These are phyloP conservation scores for Moniliophthora roreri DNA, from an alignment of 1,284 basidiomycete genomes.

Conservation along the genomic window DNA sequence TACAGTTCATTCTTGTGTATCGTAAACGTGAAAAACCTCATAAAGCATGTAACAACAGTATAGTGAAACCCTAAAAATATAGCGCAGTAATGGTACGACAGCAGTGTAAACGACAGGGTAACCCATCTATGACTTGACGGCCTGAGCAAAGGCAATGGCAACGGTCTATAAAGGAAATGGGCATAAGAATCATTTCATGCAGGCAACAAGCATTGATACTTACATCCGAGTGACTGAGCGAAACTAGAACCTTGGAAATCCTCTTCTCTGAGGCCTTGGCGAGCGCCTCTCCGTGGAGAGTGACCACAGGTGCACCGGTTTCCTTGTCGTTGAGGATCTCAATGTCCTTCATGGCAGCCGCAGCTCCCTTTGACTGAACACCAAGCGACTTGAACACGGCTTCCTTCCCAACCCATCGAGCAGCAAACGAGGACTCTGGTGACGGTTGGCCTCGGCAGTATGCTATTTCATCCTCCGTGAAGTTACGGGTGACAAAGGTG, in stretches of 20 bases:
- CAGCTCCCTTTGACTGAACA: conserved; percentile 88
- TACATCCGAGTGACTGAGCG: conserved; percentile 90
- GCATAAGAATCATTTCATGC: conserved; percentile 17
- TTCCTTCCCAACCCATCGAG: conserved; percentile 97
- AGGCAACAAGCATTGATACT: conserved; percentile 27
- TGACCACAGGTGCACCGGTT: conserved; percentile 71
- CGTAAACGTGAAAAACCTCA: too few relatives aligned
- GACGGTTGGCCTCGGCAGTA: conserved; percentile 92
- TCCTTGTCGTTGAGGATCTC: conserved; percentile 82
- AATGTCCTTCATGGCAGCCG: conserved; percentile 93
- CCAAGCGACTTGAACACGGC: conserved; percentile 98
- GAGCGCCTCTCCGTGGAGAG: conserved; percentile 82
- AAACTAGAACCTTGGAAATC: conserved; percentile 77
- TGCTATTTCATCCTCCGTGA: conserved; percentile 84
- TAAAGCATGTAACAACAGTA: too few relatives aligned
- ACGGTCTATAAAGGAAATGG: conserved; percentile 50
- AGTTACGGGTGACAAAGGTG: conserved; percentile 92
- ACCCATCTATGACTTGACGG: conserved; percentile 29
- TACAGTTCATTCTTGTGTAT: too few relatives aligned
- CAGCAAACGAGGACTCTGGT: conserved; percentile 88
- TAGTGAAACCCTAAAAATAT: too few relatives aligned
- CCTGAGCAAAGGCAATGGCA: conserved; percentile 82
- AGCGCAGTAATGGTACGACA: too few relatives aligned
- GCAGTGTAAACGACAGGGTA: too few relatives aligned
- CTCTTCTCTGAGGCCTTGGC: conserved; percentile 73